Conservation (phyloP, 2,329 filamentous ascomycete species). For the Pyrenophora tritici-repentis region DNA sequence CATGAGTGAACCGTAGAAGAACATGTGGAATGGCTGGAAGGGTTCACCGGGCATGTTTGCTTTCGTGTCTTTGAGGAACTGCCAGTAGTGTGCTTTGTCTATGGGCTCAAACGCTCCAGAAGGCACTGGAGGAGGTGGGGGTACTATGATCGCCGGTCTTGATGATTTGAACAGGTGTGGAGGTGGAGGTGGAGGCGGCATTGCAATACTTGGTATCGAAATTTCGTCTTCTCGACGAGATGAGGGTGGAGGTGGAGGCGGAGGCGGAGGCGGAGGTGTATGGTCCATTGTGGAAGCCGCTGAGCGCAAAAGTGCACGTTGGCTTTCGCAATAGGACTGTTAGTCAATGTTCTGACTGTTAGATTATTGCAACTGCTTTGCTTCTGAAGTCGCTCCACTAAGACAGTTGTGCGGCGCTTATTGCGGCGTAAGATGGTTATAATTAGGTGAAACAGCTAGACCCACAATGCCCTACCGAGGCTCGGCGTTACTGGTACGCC, state of each 20-base stretch:
- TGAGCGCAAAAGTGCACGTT: not conserved
- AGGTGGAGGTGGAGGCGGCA: constrained; percentile 1
- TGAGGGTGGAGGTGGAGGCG: not conserved
- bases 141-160: constrained; percentile 1
- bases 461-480: too few relatives aligned
- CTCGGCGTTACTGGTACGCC: too few relatives aligned
- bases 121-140: constrained; percentile 1
- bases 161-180: constrained; percentile 1
- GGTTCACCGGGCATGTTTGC: constrained; percentile 7
- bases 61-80: constrained; percentile 6
- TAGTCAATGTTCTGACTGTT: not conserved
- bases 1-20: constrained; percentile 43
- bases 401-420: not conserved
- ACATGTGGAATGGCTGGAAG: constrained; percentile 33
- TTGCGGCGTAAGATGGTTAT: not conserved
- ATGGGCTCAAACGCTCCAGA: constrained; percentile 2
- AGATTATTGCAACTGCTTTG: not conserved
- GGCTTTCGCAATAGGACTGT: not conserved
- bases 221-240: constrained; percentile 3
- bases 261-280: constrained; percentile 6
- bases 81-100: constrained; percentile 4
- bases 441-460: too few relatives aligned
- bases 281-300: constrained; percentile 3
- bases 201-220: constrained; percentile 3
- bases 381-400: not conserved